Conservation (phyloP, 116 monocot genomes). For the Zostera marina region DNA sequence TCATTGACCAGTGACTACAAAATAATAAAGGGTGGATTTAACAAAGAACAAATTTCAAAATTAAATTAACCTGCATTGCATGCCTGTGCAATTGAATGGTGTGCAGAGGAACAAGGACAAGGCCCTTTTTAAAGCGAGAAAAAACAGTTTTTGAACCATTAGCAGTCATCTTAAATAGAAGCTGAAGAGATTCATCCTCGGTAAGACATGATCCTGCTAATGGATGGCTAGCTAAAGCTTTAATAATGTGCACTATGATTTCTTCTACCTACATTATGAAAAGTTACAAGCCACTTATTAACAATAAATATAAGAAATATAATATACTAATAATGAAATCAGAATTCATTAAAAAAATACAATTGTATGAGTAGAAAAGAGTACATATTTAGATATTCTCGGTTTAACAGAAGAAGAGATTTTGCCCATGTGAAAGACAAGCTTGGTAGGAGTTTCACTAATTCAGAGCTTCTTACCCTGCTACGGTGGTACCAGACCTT, state of each 20-base stretch:
- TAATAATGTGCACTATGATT: constrained; percentile 91
- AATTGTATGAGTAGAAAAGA: too few species aligned
- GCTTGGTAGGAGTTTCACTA: too few species aligned
- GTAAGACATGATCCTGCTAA: constrained; percentile 64
- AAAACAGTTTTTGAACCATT: constrained; percentile 65
- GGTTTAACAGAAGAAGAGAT: too few species aligned
- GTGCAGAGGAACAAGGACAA: constrained; percentile 56
- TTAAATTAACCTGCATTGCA: constrained; percentile 69
- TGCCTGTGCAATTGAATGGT: constrained; percentile 88
- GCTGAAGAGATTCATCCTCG: constrained; percentile 83
- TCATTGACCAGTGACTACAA: background rate
- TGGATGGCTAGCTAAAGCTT: constrained; percentile 80
- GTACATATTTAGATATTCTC: too few species aligned
- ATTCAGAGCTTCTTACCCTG: too few species aligned
- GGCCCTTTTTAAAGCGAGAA: constrained; percentile 51
- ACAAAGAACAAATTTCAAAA: background rate
- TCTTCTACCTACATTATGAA: constrained; percentile 50
- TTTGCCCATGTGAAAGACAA: too few species aligned
- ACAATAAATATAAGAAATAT: constrained; percentile 2
- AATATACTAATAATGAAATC: background rate
- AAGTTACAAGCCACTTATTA: background rate
- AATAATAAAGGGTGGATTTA: background rate
- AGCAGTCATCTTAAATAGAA: constrained; percentile 81
- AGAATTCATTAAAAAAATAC: too few species aligned
- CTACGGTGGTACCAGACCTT: too few species aligned